These are phyloP conservation scores for Pseudonitzschia pungens DNA, from an alignment of 108 stramenopile species.

Conservation along the genomic window DNA sequence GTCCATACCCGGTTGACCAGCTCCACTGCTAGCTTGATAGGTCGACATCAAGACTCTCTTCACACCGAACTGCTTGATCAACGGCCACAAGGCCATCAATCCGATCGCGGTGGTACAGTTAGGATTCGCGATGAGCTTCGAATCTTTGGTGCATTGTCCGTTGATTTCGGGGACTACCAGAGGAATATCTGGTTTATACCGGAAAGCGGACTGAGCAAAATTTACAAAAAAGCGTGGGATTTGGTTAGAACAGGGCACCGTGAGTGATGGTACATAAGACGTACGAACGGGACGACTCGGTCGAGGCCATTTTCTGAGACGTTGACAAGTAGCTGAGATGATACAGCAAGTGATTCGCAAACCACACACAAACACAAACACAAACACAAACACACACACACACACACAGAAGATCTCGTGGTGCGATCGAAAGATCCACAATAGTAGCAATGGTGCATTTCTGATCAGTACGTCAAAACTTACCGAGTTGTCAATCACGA, in stretches of 20 bases:
- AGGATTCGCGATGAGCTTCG: constrained; percentile 98
- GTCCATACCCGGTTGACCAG: constrained; percentile 95
- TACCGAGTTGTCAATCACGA: constrained; percentile 87
- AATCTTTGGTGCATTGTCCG: constrained; percentile 80
- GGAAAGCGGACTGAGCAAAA: constrained; percentile 85
- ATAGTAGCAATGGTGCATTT: too few relatives aligned
- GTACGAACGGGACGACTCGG: too few relatives aligned
- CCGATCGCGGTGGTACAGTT: constrained; percentile 99
- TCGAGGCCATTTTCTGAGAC: too few relatives aligned
- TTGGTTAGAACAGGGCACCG: neutral
- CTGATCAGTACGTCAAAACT: constrained; percentile 20
- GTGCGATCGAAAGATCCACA: too few relatives aligned
- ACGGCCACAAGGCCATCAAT: constrained; percentile 95
- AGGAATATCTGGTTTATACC: constrained; percentile 89
- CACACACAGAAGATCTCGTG: too few relatives aligned
- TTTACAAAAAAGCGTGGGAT: too few relatives aligned
- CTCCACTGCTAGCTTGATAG: constrained; percentile 92
- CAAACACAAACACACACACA: too few relatives aligned
- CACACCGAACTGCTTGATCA: constrained; percentile 89
- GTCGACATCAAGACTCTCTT: constrained; percentile 93
- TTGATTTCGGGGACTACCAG: constrained; percentile 98
- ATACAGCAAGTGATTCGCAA: too few relatives aligned
- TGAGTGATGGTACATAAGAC: too few relatives aligned
- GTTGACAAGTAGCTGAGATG: too few relatives aligned
- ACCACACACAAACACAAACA: too few relatives aligned